A percentile compares a stretch with the other conserved stretches of the same genome.
Evolutionary conservation across 139 green algal genomes (phyloP).

Genomic region (Chlorella ohadii): DNA sequence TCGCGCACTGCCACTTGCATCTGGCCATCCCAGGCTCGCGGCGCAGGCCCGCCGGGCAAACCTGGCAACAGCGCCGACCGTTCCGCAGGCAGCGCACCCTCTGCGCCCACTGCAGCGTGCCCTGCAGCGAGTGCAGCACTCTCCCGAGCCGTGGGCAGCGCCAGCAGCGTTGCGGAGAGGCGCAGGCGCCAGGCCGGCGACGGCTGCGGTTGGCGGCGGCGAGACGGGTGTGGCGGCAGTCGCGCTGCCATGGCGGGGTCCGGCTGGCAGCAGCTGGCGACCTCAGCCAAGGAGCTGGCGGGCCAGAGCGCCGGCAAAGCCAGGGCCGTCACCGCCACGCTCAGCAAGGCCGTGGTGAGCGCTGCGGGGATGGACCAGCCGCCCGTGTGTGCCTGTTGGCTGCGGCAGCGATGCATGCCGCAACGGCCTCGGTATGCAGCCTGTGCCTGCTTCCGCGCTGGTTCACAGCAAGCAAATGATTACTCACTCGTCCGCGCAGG

Average conservation of each 20-base stretch:
- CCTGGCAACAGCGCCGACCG: too few relatives aligned
- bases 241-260: slow-evolving; percentile 4
- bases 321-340: neutral
- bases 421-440: neutral
- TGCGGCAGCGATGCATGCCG: neutral
- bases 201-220: too few relatives aligned
- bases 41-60: too few relatives aligned
- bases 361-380: neutral
- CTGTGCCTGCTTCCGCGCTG: neutral
- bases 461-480: neutral
- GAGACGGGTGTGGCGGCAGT: too few relatives aligned
- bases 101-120: too few relatives aligned
- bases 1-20: too few relatives aligned
- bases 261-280: slow-evolving; percentile 20
- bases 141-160: too few relatives aligned
- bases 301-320: neutral
- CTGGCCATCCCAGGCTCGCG: too few relatives aligned
- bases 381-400: neutral
- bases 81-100: too few relatives aligned
- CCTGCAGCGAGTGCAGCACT: too few relatives aligned
- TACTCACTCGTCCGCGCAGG: neutral
- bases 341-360: slow-evolving; percentile 26
- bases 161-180: too few relatives aligned
- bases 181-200: neutral
- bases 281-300: slow-evolving; percentile 17